Base-by-base conservation (phyloP, 2,329 filamentous ascomycete species). In the Alternaria sp. region DNA sequence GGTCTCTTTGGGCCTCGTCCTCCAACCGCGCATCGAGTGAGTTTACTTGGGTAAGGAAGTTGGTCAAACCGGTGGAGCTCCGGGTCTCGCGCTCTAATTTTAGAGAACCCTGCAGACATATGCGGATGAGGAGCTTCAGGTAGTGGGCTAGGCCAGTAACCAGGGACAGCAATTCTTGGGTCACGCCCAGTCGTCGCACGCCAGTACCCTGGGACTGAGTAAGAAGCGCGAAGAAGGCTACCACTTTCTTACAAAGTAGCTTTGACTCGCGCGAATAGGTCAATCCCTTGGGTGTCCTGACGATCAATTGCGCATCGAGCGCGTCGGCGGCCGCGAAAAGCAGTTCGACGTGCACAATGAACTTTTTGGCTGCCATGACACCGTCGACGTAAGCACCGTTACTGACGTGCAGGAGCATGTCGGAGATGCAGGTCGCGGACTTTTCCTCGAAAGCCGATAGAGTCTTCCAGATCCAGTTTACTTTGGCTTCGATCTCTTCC, bases 171-270 rank as follows among this genome's bases (percentile, higher is more conserved):
- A 99, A 86, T 79, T 99, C 96, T 79, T 99, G 96, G 9, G 96
- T 99, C 30, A 99, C 96, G 46, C 96, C 96, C 45, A 98, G 88
- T 77, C 97, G 96, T 61, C 93, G 88, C 40, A 92, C 89, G n/a
- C 91, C 92, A 9, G 90, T 93, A 75, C 97, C 94, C 77, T 98
- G 95, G 1, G 94, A 96, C 79, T 97, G 97, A 6, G 95, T 97
- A 9, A 99, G 86, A 17, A 99, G 84, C 12, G 93, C 93, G 79
- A 99, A 99, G 84, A 99, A 99, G 25, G 95, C 93, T 6, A 99
- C 96, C 58, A 99, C 97, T 81, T 99, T 99, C 82, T 99, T 99
- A 85, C 96, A 99, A n/a, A 99, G 88, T 54, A 99, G 86, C 81
- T 99, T 99, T n/a, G 96, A 92, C 83, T 99, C 96, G 74, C 96